phyloP scores from a whole-genome alignment of 2,329 filamentous ascomycete species.

The Akanthomyces lecanii region DNA sequence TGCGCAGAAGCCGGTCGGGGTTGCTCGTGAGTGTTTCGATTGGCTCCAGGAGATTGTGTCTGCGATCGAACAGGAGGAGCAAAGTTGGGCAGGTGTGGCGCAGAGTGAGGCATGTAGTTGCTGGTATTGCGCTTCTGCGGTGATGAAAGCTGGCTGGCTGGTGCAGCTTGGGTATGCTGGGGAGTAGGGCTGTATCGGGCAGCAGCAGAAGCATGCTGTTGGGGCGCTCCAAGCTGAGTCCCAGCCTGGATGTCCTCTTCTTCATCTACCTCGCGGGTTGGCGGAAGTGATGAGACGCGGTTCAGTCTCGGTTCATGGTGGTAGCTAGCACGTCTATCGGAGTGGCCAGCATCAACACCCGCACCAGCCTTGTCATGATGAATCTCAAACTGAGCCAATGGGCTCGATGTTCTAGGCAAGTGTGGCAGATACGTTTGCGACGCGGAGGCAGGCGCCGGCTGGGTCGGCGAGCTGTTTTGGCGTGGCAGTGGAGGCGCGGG shows the following conservation, averaged over 20 bases:
- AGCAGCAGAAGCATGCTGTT: slow-evolving; percentile 25
- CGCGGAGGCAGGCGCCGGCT: slow-evolving; percentile 31
- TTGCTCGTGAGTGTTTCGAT: slow-evolving; percentile 35
- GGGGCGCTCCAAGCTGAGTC: slow-evolving; percentile 24
- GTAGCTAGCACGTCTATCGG: slow-evolving; percentile 48
- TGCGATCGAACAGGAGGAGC: slow-evolving; percentile 55
- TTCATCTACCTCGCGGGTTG: slow-evolving; percentile 60
- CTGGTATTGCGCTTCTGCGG: slow-evolving; percentile 52
- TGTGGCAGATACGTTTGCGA: slow-evolving; percentile 50
- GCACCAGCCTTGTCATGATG: slow-evolving; percentile 38
- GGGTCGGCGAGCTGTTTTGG: slow-evolving; percentile 39
- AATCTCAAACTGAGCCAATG: slow-evolving; percentile 60
- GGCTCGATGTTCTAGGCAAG: slow-evolving; percentile 62
- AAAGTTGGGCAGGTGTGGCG: slow-evolving; percentile 37
- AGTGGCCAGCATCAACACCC: slow-evolving; percentile 32
- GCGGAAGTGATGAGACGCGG: slow-evolving; percentile 54
- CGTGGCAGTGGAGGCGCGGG: slow-evolving; percentile 41
- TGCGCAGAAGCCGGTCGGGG: slow-evolving; percentile 52
- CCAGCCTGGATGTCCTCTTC: slow-evolving; percentile 43
- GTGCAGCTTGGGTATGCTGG: slow-evolving; percentile 20
- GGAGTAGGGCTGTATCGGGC: slow-evolving; percentile 38
- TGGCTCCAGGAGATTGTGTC: slow-evolving; percentile 57
- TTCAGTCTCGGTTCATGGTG: slow-evolving; percentile 53
- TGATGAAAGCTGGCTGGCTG: slow-evolving; percentile 44
- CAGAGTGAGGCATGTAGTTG: slow-evolving; percentile 46